Conservation (phyloP, 1,284 basidiomycete species). For the Limonomyces culmigenus region DNA sequence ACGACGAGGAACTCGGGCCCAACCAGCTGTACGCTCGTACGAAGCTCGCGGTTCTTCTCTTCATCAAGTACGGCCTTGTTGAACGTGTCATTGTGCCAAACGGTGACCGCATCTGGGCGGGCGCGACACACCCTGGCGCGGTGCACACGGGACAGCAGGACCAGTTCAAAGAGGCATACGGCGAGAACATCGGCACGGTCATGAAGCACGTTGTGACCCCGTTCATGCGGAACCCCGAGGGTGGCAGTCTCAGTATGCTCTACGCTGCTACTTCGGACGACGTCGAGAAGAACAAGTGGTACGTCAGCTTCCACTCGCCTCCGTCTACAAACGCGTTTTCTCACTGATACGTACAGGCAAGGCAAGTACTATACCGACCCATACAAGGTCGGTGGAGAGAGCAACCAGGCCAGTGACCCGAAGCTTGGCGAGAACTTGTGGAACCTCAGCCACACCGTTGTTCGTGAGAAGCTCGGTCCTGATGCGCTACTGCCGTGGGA, state of each 20-base stretch:
- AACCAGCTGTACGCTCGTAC: constrained; percentile 22
- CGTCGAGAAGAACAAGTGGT: constrained; percentile 17
- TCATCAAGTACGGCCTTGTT: constrained; percentile 19
- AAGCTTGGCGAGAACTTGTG: constrained; percentile 21
- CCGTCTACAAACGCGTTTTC: no score
- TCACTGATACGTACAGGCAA: no score
- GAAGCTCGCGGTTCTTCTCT: constrained; percentile 26
- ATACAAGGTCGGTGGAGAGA: constrained; percentile 16
- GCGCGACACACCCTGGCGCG: constrained; percentile 22
- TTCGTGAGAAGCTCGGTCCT: constrained; percentile 16
- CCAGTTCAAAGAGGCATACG: constrained; percentile 22
- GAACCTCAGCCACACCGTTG: constrained; percentile 18
- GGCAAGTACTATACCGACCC: constrained; percentile 23
- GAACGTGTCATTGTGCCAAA: constrained; percentile 19
- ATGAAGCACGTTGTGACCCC: constrained; percentile 17
- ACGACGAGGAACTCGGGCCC: constrained; percentile 16
- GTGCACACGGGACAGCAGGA: constrained; percentile 26
- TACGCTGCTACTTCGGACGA: constrained; percentile 21
- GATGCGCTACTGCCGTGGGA: constrained; percentile 16
- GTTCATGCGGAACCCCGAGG: constrained; percentile 19
- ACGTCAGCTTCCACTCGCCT: no score
- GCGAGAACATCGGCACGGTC: constrained; percentile 16
- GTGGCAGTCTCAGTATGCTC: constrained; percentile 16
- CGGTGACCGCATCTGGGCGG: constrained; percentile 17
- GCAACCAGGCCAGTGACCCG: constrained; percentile 17